These are phyloP conservation scores for Magnolia changhungtana DNA, from an alignment of 164 flowering plant genomes.

Conservation along the genomic window DNA sequence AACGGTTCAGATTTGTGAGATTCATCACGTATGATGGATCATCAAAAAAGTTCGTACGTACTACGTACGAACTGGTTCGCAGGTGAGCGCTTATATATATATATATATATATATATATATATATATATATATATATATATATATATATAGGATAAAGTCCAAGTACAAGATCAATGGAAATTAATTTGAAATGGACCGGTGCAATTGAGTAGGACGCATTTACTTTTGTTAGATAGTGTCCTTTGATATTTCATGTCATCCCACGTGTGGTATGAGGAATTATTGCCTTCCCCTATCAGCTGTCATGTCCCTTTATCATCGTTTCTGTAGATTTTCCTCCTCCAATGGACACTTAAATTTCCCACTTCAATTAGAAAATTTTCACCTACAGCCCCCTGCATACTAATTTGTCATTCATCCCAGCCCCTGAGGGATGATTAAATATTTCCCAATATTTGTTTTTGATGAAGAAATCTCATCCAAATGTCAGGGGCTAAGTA, in stretches of 20 bases:
- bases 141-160: no score
- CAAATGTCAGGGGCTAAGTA: not conserved
- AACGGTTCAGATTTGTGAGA: no score
- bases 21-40: no score
- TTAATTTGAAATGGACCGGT: not conserved
- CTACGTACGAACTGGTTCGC: no score
- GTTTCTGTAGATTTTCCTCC: not conserved
- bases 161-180: not conserved
- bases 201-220: not conserved
- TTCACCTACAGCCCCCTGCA: not conserved
- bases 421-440: not conserved
- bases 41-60: no score
- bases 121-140: no score
- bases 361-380: not conserved
- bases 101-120: no score
- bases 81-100: no score
- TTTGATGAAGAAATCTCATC: not conserved
- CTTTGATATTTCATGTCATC: not conserved
- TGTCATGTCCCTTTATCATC: not conserved
- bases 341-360: not conserved
- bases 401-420: not conserved
- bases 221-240: not conserved
- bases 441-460: not conserved
- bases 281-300: not conserved
- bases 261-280: not conserved